Conservation (phyloP, 805 yeast genomes). For the Candida taoyuanica region DNA sequence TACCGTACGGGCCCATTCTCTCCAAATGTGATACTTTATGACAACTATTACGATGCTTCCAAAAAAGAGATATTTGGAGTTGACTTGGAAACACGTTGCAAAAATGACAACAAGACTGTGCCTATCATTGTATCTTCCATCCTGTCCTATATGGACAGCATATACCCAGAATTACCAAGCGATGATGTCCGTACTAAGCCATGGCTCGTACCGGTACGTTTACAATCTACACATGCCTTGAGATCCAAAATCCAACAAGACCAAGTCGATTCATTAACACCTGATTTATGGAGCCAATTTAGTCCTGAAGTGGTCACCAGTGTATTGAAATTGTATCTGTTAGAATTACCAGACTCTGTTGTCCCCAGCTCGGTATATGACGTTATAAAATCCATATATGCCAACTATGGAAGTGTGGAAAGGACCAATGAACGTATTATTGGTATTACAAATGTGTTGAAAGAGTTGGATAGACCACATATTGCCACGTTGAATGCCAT, state of each 20-base stretch:
- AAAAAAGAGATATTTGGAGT: constrained; percentile 75
- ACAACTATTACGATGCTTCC: constrained; percentile 71
- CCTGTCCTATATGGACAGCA: constrained; percentile 59
- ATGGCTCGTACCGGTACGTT: constrained; percentile 66
- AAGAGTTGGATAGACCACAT: constrained; percentile 64
- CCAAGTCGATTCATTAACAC: constrained; percentile 37
- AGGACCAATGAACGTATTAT: constrained; percentile 39
- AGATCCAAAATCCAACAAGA: constrained; percentile 53
- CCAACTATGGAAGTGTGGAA: constrained; percentile 38
- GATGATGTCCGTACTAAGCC: constrained; percentile 63
- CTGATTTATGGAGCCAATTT: constrained; percentile 29
- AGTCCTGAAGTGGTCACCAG: constrained; percentile 60
- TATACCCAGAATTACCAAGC: constrained; percentile 63
- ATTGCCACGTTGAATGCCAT: constrained; percentile 77
- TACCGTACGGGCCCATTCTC: constrained; percentile 70
- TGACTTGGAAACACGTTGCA: constrained; percentile 63
- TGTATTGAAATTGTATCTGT: constrained; percentile 63
- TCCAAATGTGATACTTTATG: constrained; percentile 71
- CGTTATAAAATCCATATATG: constrained; percentile 61
- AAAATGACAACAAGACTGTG: constrained; percentile 67
- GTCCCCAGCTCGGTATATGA: constrained; percentile 64
- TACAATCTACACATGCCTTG: constrained; percentile 55
- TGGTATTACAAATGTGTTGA: constrained; percentile 61
- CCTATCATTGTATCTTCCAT: constrained; percentile 63
- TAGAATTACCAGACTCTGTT: constrained; percentile 77